phyloP scores from a whole-genome alignment of 495 filamentous ascomycete genomes.

The Podospora comata region DNA sequence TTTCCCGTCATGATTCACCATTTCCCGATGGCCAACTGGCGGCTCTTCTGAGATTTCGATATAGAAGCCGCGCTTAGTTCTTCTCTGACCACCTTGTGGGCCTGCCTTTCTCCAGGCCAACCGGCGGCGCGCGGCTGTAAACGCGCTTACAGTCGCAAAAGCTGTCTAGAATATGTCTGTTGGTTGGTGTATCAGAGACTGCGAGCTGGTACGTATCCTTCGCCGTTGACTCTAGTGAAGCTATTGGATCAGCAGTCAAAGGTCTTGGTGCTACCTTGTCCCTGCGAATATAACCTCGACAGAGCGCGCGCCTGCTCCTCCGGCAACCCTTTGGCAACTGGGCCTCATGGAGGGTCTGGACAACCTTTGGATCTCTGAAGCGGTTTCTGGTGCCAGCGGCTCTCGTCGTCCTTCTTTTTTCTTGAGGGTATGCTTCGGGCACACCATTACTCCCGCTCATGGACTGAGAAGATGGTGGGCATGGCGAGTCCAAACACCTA shows the following conservation, averaged over 20 bases:
- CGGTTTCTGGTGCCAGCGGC: neutral
- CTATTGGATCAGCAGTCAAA: constrained; percentile 25
- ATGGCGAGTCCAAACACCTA: neutral
- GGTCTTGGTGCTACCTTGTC: constrained; percentile 8
- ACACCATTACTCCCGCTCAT: neutral
- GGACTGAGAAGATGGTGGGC: neutral
- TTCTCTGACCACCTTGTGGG: neutral
- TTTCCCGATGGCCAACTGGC: constrained; percentile 13
- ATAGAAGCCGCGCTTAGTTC: constrained; percentile 18
- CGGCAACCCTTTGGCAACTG: constrained; percentile 5
- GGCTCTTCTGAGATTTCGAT: constrained; percentile 10
- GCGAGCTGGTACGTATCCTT: neutral
- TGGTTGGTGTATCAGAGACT: constrained; percentile 16
- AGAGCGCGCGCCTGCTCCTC: constrained; percentile 35
- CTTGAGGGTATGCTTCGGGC: too few species aligned
- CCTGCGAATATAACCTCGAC: constrained; percentile 18
- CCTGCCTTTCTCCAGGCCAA: constrained; percentile 10
- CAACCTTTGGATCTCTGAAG: neutral
- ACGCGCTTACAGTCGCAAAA: constrained; percentile 26
- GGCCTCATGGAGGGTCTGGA: neutral
- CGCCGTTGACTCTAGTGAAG: neutral
- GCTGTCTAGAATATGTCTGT: constrained; percentile 17
- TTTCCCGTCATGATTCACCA: neutral
- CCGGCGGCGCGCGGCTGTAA: constrained; percentile 30
- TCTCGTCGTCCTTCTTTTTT: neutral